Percentiles rank a stretch among this genome's conserved stretches.
Evolutionary conservation across 1,284 basidiomycete genomes (phyloP).

Genomic region (Coniferiporia weirii): DNA sequence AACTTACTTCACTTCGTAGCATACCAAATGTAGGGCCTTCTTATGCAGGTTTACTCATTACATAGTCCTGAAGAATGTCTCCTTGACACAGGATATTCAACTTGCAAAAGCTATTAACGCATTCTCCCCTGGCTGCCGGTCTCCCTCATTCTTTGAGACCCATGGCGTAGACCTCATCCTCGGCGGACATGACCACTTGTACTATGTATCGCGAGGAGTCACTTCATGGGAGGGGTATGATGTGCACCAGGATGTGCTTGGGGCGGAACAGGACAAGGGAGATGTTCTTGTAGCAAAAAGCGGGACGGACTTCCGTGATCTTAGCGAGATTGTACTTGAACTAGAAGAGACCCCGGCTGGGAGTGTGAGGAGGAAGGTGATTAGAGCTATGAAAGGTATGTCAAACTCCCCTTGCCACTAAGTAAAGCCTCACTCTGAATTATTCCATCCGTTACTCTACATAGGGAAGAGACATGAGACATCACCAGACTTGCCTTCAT

Average conservation of each 20-base stretch:
- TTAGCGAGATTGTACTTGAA: conserved; percentile 69
- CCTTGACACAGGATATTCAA: conserved; percentile 51
- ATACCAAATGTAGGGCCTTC: conserved; percentile 27
- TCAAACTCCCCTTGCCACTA: not conserved
- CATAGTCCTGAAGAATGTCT: conserved; percentile 31
- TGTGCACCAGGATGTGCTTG: conserved; percentile 49
- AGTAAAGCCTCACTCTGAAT: not conserved
- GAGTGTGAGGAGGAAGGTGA: conserved; percentile 62
- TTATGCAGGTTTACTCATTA: conserved; percentile 33
- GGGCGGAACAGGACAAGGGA: conserved; percentile 71
- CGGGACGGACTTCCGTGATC: conserved; percentile 87
- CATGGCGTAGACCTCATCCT: conserved; percentile 86
- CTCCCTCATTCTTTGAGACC: conserved; percentile 37
- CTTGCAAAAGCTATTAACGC: conserved; percentile 62
- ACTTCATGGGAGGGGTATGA: conserved; percentile 71
- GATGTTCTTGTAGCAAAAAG: conserved; percentile 78
- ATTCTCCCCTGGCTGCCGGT: conserved; percentile 52
- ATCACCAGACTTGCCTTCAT: conserved; percentile 56
- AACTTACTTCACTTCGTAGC: conserved; percentile 14
- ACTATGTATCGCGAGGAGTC: conserved; percentile 77
- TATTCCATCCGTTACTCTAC: conserved; percentile 1
- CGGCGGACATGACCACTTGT: conserved; percentile 89
- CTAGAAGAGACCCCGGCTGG: conserved; percentile 57
- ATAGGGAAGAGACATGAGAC: conserved; percentile 67
- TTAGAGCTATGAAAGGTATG: conserved; percentile 60